phyloP scores from a whole-genome alignment of 2,329 filamentous ascomycete species.

The Pezizomycotina sp. region DNA sequence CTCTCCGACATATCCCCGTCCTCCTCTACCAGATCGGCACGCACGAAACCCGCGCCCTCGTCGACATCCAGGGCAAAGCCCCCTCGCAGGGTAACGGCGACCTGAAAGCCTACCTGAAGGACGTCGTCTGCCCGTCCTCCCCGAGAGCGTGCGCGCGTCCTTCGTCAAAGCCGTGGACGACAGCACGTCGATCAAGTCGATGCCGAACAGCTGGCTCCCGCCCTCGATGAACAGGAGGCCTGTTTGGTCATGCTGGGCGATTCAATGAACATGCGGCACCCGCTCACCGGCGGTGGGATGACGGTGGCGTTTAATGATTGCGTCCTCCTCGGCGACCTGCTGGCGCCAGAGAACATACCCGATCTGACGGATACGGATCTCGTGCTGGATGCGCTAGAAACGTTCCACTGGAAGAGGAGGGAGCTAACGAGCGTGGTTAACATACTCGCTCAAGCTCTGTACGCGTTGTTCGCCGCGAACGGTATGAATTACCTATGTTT shows the following conservation, averaged over 20 bases:
- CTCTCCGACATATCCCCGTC: slow-evolving; percentile 61
- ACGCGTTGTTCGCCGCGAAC: slow-evolving; percentile 76
- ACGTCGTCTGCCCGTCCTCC: slow-evolving; percentile 67
- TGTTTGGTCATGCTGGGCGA: slow-evolving; percentile 71
- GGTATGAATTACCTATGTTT: slow-evolving; percentile 28
- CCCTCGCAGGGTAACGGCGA: slow-evolving; percentile 59
- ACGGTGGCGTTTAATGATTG: slow-evolving; percentile 93
- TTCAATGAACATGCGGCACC: slow-evolving; percentile 98
- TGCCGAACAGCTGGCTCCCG: slow-evolving; percentile 93
- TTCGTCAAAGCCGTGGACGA: slow-evolving; percentile 58
- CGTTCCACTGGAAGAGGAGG: slow-evolving; percentile 82
- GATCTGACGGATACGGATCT: slow-evolving; percentile 48
- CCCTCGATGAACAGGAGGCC: slow-evolving; percentile 53
- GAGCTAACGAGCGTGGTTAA: slow-evolving; percentile 75
- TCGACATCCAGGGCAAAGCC: slow-evolving; percentile 68
- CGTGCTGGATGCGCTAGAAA: slow-evolving; percentile 50
- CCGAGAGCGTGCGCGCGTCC: slow-evolving; percentile 51
- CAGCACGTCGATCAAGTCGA: slow-evolving; percentile 62
- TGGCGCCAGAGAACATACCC: slow-evolving; percentile 53
- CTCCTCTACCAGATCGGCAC: slow-evolving; percentile 95
- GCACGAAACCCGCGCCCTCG: slow-evolving; percentile 75
- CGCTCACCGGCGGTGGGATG: slow-evolving; percentile 93
- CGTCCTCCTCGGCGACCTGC: slow-evolving; percentile 55
- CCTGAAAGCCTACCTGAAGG: slow-evolving; percentile 66
- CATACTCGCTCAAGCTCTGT: slow-evolving; percentile 89